phyloP scores from a whole-genome alignment of 306 rosid genomes.

The Trifolium subterraneum region DNA sequence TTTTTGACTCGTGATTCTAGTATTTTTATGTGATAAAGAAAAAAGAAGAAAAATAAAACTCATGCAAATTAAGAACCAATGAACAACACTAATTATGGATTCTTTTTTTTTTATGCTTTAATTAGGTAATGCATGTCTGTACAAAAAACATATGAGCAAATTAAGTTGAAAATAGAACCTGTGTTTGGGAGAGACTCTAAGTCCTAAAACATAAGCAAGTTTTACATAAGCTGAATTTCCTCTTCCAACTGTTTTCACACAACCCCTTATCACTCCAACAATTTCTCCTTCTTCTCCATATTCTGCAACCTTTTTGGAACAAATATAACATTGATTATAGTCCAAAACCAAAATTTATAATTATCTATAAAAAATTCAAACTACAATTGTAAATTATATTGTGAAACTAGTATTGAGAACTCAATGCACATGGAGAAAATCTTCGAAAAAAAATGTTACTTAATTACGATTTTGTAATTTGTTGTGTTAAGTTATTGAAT shows the following conservation, averaged over 20 bases:
- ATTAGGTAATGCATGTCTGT: conserved; percentile 31
- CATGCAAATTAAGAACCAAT: conserved; percentile 38
- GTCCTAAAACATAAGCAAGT: conserved; percentile 88
- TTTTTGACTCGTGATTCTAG: conserved; percentile 35
- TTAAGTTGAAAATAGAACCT: conserved; percentile 58
- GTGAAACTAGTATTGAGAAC: not conserved
- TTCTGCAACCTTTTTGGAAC: conserved; percentile 74
- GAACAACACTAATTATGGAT: conserved; percentile 12
- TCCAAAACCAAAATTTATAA: conserved; percentile 1
- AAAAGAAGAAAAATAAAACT: too few relatives aligned
- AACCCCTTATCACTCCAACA: conserved; percentile 88
- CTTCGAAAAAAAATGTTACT: not conserved
- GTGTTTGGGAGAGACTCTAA: conserved; percentile 83
- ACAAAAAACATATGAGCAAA: conserved; percentile 31
- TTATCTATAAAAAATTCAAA: too few relatives aligned
- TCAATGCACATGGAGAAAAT: not conserved
- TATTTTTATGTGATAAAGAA: conserved; percentile 18
- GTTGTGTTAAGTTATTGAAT: not conserved
- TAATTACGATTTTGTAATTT: not conserved
- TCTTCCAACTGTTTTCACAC: conserved; percentile 74
- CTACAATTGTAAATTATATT: too few relatives aligned
- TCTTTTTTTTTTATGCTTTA: not conserved
- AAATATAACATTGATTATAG: conserved; percentile 25
- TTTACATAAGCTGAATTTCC: conserved; percentile 62
- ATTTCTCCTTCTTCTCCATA: conserved; percentile 72